Base-by-base conservation (phyloP, 768 basidiomycete species). In the Hortiboletus campestris region DNA sequence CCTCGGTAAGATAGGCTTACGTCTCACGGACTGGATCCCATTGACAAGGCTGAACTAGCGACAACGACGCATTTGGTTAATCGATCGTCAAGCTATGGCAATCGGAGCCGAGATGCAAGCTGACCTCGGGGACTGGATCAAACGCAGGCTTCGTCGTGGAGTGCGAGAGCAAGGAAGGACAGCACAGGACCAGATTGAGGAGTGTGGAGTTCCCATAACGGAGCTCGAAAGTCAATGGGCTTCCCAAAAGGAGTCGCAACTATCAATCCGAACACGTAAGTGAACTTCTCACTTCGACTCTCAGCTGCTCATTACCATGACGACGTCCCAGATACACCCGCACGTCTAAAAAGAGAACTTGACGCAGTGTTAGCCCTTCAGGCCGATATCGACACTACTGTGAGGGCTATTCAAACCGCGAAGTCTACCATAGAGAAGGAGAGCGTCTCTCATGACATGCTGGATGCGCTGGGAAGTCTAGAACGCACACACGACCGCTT, bases 201-300 rank as follows among this genome's bases (percentile, higher is more conserved):
- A 59, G 3, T 69, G 64, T 46, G 63, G 60, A 0, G 35, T 71
- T 2, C 3, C 57, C 0, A 19, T 54, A 0, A 28, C 31, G 2
- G 65, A 72, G 0, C 60, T 78, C 16, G 35, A 60, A 0, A 5
- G 40, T 6, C 64, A 77, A 44, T 78, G 77, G 78, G 56, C 59
- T 11, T 42, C 45, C 47, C n/a, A 43, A 51, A 29, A 31, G 8
- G 29, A 49, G 22, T 39, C 16, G 2, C 48, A 49, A 16, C 48
- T 49, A 3, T 49, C 48, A 2, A 6, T 38, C 5, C 11, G 25
- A 5, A 36, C 47, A 6, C 17, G 17, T 48, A 4, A 12, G 35
- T 34, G 31, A 10, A 11, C 31, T 11, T 32, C 11, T 32, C 10
- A 11, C 31, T 32, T 11, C 31, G 31, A 11, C 31, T 32, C 31